These are phyloP conservation scores for Gastrolobium villosum DNA, from an alignment of 306 rosid genomes.

Conservation along the genomic window DNA sequence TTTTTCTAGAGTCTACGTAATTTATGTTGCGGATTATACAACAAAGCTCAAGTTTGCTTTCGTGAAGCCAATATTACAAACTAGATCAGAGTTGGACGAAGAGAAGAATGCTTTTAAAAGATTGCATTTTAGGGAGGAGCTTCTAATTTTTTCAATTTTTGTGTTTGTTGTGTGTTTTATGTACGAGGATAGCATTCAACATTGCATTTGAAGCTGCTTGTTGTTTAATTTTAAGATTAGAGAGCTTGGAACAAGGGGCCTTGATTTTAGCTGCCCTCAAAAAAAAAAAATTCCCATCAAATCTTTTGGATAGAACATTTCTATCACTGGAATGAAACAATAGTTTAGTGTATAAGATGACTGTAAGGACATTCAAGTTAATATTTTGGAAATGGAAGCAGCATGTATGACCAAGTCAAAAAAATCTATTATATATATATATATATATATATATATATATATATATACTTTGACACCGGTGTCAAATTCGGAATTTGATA, in stretches of 20 bases:
- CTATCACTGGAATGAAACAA: conserved; percentile 20
- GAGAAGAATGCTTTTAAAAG: conserved; percentile 18
- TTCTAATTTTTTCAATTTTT: conserved; percentile 32
- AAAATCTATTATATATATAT: too few relatives aligned
- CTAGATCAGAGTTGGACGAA: conserved; percentile 22
- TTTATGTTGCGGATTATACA: conserved; percentile 31
- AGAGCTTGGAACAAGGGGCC: conserved; percentile 27
- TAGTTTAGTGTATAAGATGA: conserved; percentile 1
- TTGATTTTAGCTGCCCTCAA: conserved; percentile 26
- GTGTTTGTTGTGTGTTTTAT: background rate
- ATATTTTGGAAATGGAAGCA: background rate
- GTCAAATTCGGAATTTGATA: too few relatives aligned
- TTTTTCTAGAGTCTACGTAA: conserved; percentile 30
- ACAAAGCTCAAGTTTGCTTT: conserved; percentile 38
- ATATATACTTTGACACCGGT: too few relatives aligned
- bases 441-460: too few relatives aligned
- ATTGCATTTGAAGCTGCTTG: conserved; percentile 39
- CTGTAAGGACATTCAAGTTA: background rate
- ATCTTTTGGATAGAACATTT: conserved; percentile 36
- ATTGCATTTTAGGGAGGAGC: conserved; percentile 36
- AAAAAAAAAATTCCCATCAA: background rate
- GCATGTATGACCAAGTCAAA: background rate
- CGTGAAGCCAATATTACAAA: conserved; percentile 34
- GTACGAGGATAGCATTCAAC: conserved; percentile 30
- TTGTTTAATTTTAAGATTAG: conserved; percentile 12